phyloP scores from a whole-genome alignment of 73 alveolate genomes.

The Uronychia setigera region DNA sequence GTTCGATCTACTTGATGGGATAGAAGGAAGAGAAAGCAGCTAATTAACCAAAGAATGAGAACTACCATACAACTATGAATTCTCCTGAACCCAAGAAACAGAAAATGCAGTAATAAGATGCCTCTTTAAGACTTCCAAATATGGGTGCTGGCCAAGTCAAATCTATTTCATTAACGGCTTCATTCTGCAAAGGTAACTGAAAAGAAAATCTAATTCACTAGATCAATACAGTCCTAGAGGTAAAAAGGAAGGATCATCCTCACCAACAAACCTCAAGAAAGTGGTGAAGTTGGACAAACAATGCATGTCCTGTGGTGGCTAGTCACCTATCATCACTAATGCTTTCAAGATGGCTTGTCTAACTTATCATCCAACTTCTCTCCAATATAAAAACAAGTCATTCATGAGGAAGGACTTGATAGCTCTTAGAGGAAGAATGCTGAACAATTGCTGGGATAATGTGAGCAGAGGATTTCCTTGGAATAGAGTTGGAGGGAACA shows the following conservation, averaged over 20 bases:
- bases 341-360: not conserved
- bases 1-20: not conserved
- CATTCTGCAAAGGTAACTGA: too few relatives aligned
- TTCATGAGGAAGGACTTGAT: conserved; percentile 13
- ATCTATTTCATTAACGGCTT: too few relatives aligned
- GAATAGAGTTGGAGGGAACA: too few relatives aligned
- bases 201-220: too few relatives aligned
- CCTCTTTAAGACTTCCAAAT: too few relatives aligned
- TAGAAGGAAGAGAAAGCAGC: not conserved
- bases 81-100: too few relatives aligned
- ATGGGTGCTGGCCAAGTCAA: too few relatives aligned
- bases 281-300: conserved; percentile 2
- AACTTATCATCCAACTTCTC: conserved; percentile 3
- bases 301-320: conserved; percentile 12
- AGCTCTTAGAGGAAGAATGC: conserved; percentile 12
- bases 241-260: too few relatives aligned
- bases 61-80: too few relatives aligned
- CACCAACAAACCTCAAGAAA: not conserved
- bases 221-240: too few relatives aligned
- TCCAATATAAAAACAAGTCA: not conserved
- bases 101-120: too few relatives aligned
- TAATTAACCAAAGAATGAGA: too few relatives aligned
- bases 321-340: not conserved
- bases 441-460: conserved; percentile 11
- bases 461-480: not conserved